These are phyloP conservation scores for Tuctoria greenei DNA, from an alignment of 176 grass and related monocot species.

Conservation along the genomic window DNA sequence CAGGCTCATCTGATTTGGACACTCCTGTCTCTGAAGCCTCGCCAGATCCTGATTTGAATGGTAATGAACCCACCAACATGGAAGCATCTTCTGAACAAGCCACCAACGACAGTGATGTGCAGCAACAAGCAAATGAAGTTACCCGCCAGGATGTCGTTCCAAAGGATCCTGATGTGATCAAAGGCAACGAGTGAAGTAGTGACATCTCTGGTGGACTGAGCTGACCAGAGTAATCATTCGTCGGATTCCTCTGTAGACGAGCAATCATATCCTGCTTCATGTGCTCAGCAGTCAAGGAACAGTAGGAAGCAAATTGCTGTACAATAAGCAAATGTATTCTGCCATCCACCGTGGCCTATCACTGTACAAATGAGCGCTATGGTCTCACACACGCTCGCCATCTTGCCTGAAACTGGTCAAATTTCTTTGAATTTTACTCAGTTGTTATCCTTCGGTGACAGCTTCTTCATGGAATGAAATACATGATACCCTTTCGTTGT, in stretches of 20 bases:
- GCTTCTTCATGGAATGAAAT: not conserved
- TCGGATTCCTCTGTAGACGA: conserved; percentile 20
- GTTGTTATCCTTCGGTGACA: conserved; percentile 42
- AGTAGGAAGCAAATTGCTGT: conserved; percentile 43
- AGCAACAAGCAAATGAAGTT: conserved; percentile 35
- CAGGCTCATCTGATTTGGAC: conserved; percentile 22
- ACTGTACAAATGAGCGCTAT: conserved; percentile 55
- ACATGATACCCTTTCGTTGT: conserved; percentile 49
- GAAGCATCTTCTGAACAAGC: conserved; percentile 27
- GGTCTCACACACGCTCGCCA: conserved; percentile 10
- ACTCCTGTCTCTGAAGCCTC: conserved; percentile 25
- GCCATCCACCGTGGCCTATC: conserved; percentile 38
- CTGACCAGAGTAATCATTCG: conserved; percentile 38
- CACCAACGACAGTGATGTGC: not conserved
- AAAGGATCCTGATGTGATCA: conserved; percentile 27
- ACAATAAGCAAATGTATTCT: conserved; percentile 52
- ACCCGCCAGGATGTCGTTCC: not conserved
- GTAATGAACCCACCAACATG: not conserved
- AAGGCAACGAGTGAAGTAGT: conserved; percentile 40
- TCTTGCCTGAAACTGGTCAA: conserved; percentile 37
- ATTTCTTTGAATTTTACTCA: conserved; percentile 31
- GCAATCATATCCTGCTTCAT: conserved; percentile 39
- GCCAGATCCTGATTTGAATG: conserved; percentile 25
- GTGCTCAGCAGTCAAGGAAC: conserved; percentile 23
- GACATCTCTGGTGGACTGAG: conserved; percentile 30